Conservation (phyloP, 2,329 filamentous ascomycete genomes). For the Pseudogymnoascus sp. region DNA sequence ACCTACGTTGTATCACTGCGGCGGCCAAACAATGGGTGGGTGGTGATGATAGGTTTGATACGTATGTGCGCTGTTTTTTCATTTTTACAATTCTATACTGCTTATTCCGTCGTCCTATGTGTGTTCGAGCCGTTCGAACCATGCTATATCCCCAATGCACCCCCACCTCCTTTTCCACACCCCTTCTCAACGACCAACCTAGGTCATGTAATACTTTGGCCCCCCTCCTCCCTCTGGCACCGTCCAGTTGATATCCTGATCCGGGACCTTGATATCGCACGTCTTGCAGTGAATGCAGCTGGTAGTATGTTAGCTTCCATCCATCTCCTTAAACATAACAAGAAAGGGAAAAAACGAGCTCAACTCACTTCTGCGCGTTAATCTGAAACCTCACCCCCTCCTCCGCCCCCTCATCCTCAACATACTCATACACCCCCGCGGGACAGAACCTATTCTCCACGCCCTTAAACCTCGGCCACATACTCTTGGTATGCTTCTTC, state of each 20-base stretch:
- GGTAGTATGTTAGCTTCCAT: slow-evolving; percentile 22
- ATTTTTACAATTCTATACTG: slow-evolving; percentile 1
- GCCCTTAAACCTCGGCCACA: slow-evolving; percentile 83
- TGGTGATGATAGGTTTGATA: background rate
- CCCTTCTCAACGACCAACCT: background rate
- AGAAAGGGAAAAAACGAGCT: background rate
- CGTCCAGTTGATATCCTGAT: slow-evolving; percentile 95
- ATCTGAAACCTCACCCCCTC: slow-evolving; percentile 94
- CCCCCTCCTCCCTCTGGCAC: slow-evolving; percentile 86
- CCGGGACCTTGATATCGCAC: slow-evolving; percentile 95
- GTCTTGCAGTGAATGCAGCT: slow-evolving; percentile 99
- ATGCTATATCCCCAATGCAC: background rate
- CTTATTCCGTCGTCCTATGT: background rate
- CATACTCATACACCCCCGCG: slow-evolving; percentile 94
- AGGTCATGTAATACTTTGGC: slow-evolving; percentile 62
- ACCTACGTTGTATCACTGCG: too few species aligned
- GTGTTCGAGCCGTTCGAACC: background rate
- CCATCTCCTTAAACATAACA: background rate
- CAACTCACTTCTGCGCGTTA: slow-evolving; percentile 86
- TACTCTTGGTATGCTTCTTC: slow-evolving; percentile 76
- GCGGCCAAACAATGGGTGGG: too few species aligned
- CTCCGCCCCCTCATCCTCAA: slow-evolving; percentile 81
- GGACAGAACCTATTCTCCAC: slow-evolving; percentile 96
- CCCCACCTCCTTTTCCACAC: background rate
- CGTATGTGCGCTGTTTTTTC: background rate